Conservation (phyloP, 2,329 filamentous ascomycete genomes). For the Colletotrichum lini region DNA sequence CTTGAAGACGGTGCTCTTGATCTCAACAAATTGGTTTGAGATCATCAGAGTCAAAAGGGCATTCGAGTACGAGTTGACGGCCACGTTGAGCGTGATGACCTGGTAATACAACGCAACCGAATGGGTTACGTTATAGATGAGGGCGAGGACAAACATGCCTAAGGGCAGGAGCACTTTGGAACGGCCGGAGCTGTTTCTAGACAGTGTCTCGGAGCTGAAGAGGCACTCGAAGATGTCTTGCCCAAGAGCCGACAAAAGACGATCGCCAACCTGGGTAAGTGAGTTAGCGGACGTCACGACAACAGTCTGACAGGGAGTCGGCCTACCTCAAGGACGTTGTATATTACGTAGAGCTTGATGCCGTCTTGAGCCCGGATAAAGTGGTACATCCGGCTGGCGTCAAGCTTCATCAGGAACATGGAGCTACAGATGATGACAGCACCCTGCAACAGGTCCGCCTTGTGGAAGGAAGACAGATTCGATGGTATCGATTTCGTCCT, state of each 20-base stretch:
- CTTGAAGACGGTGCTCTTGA: constrained; percentile 98
- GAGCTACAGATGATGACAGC: constrained; percentile 90
- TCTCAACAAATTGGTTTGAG: constrained; percentile 98
- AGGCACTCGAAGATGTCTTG: constrained; percentile 97
- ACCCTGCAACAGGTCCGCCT: constrained; percentile 94
- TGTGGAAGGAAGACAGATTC: constrained; percentile 87
- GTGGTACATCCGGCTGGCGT: constrained; percentile 98
- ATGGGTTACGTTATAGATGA: constrained; percentile 91
- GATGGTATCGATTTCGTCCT: constrained; percentile 90
- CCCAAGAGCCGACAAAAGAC: constrained; percentile 89
- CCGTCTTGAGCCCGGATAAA: constrained; percentile 96
- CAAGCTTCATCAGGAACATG: constrained; percentile 87
- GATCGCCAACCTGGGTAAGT: constrained; percentile 77
- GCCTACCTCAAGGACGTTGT: constrained; percentile 89
- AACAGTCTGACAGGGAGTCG: not conserved
- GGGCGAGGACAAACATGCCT: constrained; percentile 89
- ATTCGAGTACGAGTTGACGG: constrained; percentile 98
- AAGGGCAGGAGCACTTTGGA: constrained; percentile 92
- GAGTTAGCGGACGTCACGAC: not conserved
- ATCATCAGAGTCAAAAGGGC: constrained; percentile 91
- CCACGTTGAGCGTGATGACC: constrained; percentile 97
- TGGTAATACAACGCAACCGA: constrained; percentile 94
- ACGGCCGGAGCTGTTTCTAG: constrained; percentile 87
- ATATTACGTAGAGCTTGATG: constrained; percentile 99
- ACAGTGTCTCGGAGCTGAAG: constrained; percentile 92